Evolutionary conservation across 2,329 filamentous ascomycete species (phyloP).

Genomic region (Epichloe gansuensis): DNA sequence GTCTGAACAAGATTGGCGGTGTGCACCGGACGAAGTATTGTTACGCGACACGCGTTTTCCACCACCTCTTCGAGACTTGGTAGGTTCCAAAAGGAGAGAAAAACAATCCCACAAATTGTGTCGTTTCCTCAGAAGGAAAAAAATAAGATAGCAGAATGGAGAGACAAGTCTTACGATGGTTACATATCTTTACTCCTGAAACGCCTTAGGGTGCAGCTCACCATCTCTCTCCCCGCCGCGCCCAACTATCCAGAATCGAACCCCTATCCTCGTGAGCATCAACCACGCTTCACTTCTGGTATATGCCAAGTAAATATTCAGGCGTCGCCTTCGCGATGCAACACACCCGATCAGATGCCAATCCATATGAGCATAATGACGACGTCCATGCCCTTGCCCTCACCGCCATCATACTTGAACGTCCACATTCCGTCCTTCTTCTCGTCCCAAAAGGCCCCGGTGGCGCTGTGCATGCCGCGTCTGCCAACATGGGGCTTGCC

Average conservation of each 20-base stretch:
- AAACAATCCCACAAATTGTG: neutral
- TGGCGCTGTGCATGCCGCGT: slow-evolving; percentile 81
- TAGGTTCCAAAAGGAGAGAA: too few relatives aligned
- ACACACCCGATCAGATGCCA: slow-evolving; percentile 35
- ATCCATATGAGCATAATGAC: slow-evolving; percentile 72
- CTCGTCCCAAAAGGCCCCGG: slow-evolving; percentile 81
- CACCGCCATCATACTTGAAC: slow-evolving; percentile 67
- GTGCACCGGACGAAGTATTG: too few relatives aligned
- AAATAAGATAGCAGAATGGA: neutral
- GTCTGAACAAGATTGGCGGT: too few relatives aligned
- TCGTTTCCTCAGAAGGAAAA: neutral
- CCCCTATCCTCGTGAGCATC: neutral
- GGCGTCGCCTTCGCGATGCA: neutral
- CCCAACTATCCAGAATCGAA: neutral
- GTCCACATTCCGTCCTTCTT: slow-evolving; percentile 85
- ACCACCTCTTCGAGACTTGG: too few relatives aligned
- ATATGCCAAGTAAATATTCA: neutral
- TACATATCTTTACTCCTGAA: slow-evolving; percentile 4
- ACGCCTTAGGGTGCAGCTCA: slow-evolving; percentile 2
- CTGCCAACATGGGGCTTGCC: slow-evolving; percentile 66
- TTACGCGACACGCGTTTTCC: too few relatives aligned
- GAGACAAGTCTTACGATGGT: neutral
- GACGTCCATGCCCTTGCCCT: slow-evolving; percentile 55
- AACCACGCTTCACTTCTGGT: neutral
- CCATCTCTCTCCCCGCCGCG: neutral